A percentile compares a stretch with the other conserved stretches of the same genome.
Conservation (phyloP, 179 eudicot species). For the Dionaea muscipula region DNA sequence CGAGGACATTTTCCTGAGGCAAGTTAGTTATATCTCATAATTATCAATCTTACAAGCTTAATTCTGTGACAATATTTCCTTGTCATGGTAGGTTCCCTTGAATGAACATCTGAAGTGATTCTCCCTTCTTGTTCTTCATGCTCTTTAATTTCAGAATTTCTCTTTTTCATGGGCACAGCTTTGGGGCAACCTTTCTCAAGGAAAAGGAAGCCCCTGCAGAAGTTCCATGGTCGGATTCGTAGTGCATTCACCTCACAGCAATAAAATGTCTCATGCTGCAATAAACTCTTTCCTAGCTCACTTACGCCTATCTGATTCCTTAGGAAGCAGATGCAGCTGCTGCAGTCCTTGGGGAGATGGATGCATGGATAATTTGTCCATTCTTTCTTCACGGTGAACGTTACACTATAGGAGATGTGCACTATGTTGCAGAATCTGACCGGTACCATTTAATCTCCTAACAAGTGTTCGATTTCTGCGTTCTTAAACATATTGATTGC, state of each 20-base stretch:
- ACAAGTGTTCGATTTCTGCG: background rate
- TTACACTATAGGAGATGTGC: constrained; percentile 73
- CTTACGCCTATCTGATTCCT: constrained; percentile 12
- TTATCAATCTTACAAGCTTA: too few species aligned
- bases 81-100: constrained; percentile 2
- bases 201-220: too few species aligned
- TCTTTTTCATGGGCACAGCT: too few species aligned
- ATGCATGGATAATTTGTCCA: constrained; percentile 92
- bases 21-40: constrained; percentile 18
- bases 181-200: too few species aligned
- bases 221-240: too few species aligned
- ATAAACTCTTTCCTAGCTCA: background rate
- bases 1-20: constrained; percentile 98
- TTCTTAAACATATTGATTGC: constrained; percentile 1
- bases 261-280: constrained; percentile 1
- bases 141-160: too few species aligned
- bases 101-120: background rate
- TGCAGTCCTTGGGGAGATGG: constrained; percentile 81
- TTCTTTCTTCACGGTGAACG: constrained; percentile 99
- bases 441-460: constrained; percentile 22
- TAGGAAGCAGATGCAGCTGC: constrained; percentile 95
- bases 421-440: constrained; percentile 88
- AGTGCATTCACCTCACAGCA: too few species aligned
- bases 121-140: background rate
- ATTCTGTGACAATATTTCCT: too few species aligned